Percentiles rank a stretch among this genome's conserved stretches.
phyloP scores from a whole-genome alignment of 225 moss, liverwort and hornwort genomes.

The Physcomitrium patens region DNA sequence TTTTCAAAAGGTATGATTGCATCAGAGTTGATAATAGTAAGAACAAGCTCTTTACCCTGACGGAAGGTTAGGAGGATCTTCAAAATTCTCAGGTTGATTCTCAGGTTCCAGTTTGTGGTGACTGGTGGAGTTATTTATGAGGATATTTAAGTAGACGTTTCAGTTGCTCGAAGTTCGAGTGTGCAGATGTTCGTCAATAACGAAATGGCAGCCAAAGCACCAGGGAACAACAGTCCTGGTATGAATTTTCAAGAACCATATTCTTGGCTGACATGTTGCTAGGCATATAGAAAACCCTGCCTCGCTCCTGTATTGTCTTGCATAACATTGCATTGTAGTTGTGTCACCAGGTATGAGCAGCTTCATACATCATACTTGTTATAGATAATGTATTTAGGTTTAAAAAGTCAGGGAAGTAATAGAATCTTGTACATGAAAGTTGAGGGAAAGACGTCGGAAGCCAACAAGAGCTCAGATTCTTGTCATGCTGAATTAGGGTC shows the following conservation, averaged over 20 bases:
- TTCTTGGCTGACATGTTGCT: not conserved
- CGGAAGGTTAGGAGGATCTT: too few species aligned
- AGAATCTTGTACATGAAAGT: slow-evolving; percentile 1
- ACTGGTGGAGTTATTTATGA: not conserved
- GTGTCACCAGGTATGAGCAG: too few species aligned
- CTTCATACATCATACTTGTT: too few species aligned
- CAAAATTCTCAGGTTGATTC: not conserved
- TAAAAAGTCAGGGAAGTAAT: slow-evolving; percentile 15
- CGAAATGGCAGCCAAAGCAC: slow-evolving; percentile 69
- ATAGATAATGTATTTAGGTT: not conserved
- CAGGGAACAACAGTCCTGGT: slow-evolving; percentile 69
- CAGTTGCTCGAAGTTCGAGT: slow-evolving; percentile 27
- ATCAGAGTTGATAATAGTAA: not conserved
- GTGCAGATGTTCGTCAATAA: slow-evolving; percentile 65
- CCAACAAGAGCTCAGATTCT: slow-evolving; percentile 18
- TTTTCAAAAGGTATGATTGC: slow-evolving; percentile 53
- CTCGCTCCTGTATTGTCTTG: not conserved
- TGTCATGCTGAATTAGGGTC: slow-evolving; percentile 23
- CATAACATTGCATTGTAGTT: not conserved
- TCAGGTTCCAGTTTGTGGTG: not conserved
- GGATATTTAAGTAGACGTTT: slow-evolving; percentile 17
- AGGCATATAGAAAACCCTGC: too few species aligned
- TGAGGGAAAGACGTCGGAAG: slow-evolving; percentile 1
- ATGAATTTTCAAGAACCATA: slow-evolving; percentile 33
- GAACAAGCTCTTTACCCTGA: not conserved